A percentile compares a stretch with the other conserved stretches of the same genome.
Evolutionary conservation across 768 basidiomycete genomes (phyloP).

Genomic region (Chlorophyllum brunneum): DNA sequence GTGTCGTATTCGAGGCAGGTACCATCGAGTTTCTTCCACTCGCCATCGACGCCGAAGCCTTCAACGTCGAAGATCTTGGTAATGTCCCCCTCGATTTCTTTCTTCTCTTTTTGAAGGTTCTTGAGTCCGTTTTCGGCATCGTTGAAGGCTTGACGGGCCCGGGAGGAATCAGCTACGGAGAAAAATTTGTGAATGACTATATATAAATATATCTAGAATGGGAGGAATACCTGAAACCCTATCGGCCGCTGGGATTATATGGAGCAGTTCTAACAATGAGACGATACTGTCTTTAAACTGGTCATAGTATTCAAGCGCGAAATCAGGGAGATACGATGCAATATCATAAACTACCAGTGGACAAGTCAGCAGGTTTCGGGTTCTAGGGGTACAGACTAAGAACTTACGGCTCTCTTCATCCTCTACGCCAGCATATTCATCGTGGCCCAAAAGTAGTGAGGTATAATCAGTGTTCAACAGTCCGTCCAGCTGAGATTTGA

Average conservation of each 20-base stretch:
- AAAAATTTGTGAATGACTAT: not conserved
- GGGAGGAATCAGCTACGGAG: slow-evolving; percentile 46
- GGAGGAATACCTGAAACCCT: slow-evolving; percentile 36
- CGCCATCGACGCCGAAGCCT: slow-evolving; percentile 75
- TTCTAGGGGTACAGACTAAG: slow-evolving; percentile 22
- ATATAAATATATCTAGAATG: not conserved
- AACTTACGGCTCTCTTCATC: slow-evolving; percentile 50
- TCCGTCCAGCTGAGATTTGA: slow-evolving; percentile 53
- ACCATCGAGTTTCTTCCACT: slow-evolving; percentile 94
- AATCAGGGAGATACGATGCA: slow-evolving; percentile 82
- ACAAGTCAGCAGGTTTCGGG: slow-evolving; percentile 1
- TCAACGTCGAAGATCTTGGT: slow-evolving; percentile 59
- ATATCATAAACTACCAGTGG: slow-evolving; percentile 65
- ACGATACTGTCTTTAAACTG: slow-evolving; percentile 55
- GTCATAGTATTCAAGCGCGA: slow-evolving; percentile 70
- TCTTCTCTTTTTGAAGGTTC: slow-evolving; percentile 46
- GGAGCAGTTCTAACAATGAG: slow-evolving; percentile 60
- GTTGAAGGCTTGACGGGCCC: slow-evolving; percentile 56
- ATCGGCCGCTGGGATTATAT: slow-evolving; percentile 42
- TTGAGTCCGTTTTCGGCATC: slow-evolving; percentile 62
- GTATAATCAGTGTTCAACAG: slow-evolving; percentile 67
- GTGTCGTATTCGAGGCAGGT: slow-evolving; percentile 75
- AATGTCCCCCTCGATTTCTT: slow-evolving; percentile 54
- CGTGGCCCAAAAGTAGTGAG: slow-evolving; percentile 72
- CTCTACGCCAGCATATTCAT: slow-evolving; percentile 50